A percentile compares a stretch with the other conserved stretches of the same genome.
These are phyloP conservation scores for Hibiscus mutabilis DNA, from an alignment of 345 rosid species.

Conservation along the genomic window DNA sequence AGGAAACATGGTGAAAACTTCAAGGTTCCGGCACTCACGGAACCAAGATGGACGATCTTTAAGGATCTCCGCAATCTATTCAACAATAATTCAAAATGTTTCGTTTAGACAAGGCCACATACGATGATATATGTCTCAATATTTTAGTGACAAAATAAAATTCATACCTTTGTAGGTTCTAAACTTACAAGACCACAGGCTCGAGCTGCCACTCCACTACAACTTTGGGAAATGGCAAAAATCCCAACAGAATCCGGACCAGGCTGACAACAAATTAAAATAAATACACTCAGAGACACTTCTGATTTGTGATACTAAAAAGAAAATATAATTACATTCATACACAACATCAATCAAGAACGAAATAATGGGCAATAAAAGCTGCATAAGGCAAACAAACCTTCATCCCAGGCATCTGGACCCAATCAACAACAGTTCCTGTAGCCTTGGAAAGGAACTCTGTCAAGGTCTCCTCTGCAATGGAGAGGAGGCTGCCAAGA, in stretches of 20 bases:
- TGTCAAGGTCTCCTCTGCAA: conserved; percentile 99
- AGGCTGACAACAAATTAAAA: conserved; percentile 50
- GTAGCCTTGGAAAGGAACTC: conserved; percentile 99
- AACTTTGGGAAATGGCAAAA: conserved; percentile 98
- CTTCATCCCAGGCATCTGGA: conserved; percentile 99
- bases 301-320: background rate
- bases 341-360: background rate
- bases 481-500: conserved; percentile 79
- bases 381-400: conserved; percentile 24
- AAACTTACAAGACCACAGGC: conserved; percentile 99
- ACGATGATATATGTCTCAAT: background rate
- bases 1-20: conserved; percentile 91
- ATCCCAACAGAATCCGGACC: conserved; percentile 99
- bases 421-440: conserved; percentile 99
- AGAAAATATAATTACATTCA: background rate
- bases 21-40: conserved; percentile 98
- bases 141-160: background rate
- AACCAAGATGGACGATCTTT: conserved; percentile 98
- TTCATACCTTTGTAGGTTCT: conserved; percentile 81
- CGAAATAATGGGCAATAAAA: background rate
- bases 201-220: conserved; percentile 99
- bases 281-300: background rate
- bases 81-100: background rate
- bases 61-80: conserved; percentile 94
- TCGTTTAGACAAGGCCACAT: background rate